Percentiles rank a stretch among this genome's conserved stretches.
phyloP scores from a whole-genome alignment of 139 green algal genomes.

The Coelastrella sp. region DNA sequence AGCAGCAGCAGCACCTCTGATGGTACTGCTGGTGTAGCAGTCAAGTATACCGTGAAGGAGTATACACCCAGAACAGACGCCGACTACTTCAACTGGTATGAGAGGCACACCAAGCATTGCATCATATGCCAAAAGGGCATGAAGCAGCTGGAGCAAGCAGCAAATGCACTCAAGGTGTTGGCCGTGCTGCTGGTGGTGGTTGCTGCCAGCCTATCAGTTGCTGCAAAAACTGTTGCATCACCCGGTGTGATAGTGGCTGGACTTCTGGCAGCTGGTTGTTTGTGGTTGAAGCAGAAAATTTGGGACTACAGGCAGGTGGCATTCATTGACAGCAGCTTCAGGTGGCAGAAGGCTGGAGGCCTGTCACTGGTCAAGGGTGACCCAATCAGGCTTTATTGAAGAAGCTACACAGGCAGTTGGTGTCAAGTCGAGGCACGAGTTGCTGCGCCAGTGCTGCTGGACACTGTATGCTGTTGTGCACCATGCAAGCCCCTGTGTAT shows the following conservation, averaged over 20 bases:
- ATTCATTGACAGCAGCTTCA: constrained; percentile 29
- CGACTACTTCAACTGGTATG: constrained; percentile 4
- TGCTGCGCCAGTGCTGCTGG: too few relatives aligned
- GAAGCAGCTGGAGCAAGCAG: constrained; percentile 17
- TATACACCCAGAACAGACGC: neutral
- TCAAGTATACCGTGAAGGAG: neutral
- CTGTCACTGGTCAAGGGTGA: constrained; percentile 43
- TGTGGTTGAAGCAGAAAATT: constrained; percentile 17
- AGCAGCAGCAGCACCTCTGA: neutral
- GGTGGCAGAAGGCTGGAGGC: constrained; percentile 29
- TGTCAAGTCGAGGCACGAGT: too few relatives aligned
- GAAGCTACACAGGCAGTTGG: too few relatives aligned
- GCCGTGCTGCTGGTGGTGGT: constrained; percentile 22
- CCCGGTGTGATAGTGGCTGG: neutral
- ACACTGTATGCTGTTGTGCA: too few relatives aligned
- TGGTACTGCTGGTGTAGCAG: neutral
- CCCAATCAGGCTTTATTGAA: constrained; percentile 26
- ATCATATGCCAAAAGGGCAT: constrained; percentile 39
- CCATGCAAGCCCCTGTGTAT: too few relatives aligned
- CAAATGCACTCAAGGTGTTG: constrained; percentile 10
- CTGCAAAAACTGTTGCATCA: constrained; percentile 18
- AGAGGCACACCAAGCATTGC: constrained; percentile 51
- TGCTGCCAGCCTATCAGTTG: neutral
- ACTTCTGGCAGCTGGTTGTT: constrained; percentile 6
- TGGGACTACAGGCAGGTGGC: constrained; percentile 12